phyloP scores from a whole-genome alignment of 2,329 filamentous ascomycete species.

The Polytolypa hystricis region DNA sequence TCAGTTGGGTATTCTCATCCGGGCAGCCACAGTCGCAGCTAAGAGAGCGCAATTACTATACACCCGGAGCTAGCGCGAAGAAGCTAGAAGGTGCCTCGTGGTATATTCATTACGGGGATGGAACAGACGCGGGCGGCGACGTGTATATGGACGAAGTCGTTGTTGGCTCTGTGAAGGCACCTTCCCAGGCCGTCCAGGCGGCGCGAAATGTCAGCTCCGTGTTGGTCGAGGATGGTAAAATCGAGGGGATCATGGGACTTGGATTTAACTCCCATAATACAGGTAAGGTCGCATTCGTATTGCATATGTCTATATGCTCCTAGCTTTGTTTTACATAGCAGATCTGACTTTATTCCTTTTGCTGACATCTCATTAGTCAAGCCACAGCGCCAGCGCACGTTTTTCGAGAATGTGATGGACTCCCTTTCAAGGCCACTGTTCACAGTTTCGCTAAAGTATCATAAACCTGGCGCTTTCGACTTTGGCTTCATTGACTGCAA shows the following conservation, averaged over 20 bases:
- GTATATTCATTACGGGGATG: slow-evolving; percentile 55
- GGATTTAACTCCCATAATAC: slow-evolving; percentile 51
- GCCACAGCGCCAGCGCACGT: slow-evolving; percentile 47
- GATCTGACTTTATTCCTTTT: too few relatives aligned
- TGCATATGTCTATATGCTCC: too few relatives aligned
- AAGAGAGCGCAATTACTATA: slow-evolving; percentile 48
- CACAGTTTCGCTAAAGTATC: slow-evolving; percentile 55
- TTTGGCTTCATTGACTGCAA: slow-evolving; percentile 58
- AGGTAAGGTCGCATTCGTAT: slow-evolving; percentile 19
- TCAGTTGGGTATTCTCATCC: slow-evolving; percentile 55
- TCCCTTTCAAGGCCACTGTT: slow-evolving; percentile 55
- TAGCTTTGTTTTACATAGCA: too few relatives aligned
- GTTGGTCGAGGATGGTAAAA: slow-evolving; percentile 42
- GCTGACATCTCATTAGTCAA: too few relatives aligned
- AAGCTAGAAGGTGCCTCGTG: slow-evolving; percentile 42
- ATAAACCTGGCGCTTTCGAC: slow-evolving; percentile 54
- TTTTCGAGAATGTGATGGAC: slow-evolving; percentile 58
- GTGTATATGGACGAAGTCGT: slow-evolving; percentile 56
- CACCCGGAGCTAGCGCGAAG: slow-evolving; percentile 38
- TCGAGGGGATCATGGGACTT: slow-evolving; percentile 51
- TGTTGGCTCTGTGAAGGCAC: slow-evolving; percentile 49
- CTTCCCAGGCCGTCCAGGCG: slow-evolving; percentile 54
- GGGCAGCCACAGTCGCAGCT: slow-evolving; percentile 42
- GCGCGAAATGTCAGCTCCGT: slow-evolving; percentile 46
- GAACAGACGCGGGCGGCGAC: slow-evolving; percentile 49